Percentiles rank a stretch among this genome's conserved stretches.
Conservation (phyloP, 352 stramenopile genomes). For the Achlya hypogyna region DNA sequence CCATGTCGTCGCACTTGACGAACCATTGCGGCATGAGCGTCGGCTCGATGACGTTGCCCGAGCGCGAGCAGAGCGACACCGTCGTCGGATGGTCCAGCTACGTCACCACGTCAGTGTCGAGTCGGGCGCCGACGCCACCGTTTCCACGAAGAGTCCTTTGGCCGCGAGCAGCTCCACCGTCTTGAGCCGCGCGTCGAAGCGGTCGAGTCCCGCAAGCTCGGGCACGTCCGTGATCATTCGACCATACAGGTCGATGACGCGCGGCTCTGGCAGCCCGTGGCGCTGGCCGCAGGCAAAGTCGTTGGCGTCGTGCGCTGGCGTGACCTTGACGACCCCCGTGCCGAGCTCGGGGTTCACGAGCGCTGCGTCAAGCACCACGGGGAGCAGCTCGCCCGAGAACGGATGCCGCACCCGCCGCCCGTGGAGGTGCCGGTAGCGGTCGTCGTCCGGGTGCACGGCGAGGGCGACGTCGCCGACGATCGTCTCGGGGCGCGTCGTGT, state of each 20-base stretch:
- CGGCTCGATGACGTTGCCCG: slow-evolving; percentile 98
- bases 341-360: slow-evolving; percentile 99
- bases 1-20: slow-evolving; percentile 82
- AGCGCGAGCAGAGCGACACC: slow-evolving; percentile 95
- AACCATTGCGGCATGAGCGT: slow-evolving; percentile 99
- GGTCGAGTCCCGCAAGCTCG: slow-evolving; percentile 78
- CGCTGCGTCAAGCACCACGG: slow-evolving; percentile 92
- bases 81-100: slow-evolving; percentile 34
- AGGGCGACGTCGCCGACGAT: slow-evolving; percentile 99
- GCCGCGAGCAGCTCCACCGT: slow-evolving; percentile 87
- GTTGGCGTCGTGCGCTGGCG: slow-evolving; percentile 97
- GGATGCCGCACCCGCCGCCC: slow-evolving; percentile 97
- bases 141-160: slow-evolving; percentile 93
- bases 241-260: slow-evolving; percentile 94
- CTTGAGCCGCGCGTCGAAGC: slow-evolving; percentile 81
- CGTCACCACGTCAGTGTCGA: slow-evolving; percentile 49
- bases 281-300: slow-evolving; percentile 98
- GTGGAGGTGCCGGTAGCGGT: slow-evolving; percentile 97
- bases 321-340: slow-evolving; percentile 99
- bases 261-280: slow-evolving; percentile 97
- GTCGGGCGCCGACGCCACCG: slow-evolving; percentile 98
- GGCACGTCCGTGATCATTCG: slow-evolving; percentile 93
- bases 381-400: slow-evolving; percentile 96
- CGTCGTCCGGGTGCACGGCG: slow-evolving; percentile 97
- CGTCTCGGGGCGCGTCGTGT: slow-evolving; percentile 97